phyloP scores from a whole-genome alignment of 225 moss, liverwort and hornwort genomes.

The Rhytidiadelphus loreus region DNA sequence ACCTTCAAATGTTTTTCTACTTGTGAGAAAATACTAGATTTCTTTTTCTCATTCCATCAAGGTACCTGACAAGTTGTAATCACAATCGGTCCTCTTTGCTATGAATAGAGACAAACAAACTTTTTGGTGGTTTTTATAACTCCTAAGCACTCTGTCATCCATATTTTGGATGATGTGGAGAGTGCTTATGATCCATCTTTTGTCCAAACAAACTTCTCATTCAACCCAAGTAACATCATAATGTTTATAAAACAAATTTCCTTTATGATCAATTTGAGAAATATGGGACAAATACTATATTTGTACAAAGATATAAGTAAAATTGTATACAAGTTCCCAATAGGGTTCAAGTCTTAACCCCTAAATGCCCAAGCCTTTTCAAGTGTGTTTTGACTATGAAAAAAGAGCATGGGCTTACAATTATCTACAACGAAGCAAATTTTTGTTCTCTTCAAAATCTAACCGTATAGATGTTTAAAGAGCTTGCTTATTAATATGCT shows the following conservation, averaged over 20 bases:
- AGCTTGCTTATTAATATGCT: no score
- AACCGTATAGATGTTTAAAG: no score
- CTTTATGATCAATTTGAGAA: no score
- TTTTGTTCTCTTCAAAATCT: no score
- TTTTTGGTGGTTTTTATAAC: fast-evolving
- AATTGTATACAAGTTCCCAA: neutral
- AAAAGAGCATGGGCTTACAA: no score
- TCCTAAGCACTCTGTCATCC: neutral
- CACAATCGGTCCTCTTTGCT: neutral
- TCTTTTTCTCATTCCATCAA: neutral
- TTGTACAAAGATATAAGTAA: neutral
- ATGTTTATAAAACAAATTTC: no score
- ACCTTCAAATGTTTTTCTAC: no score
- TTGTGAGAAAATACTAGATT: neutral
- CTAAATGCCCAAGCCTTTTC: no score
- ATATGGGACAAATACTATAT: neutral
- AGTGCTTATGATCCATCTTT: neutral
- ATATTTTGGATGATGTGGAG: neutral
- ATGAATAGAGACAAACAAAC: neutral
- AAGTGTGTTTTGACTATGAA: no score
- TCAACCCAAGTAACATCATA: neutral
- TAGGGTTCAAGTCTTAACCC: neutral
- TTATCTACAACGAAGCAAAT: no score
- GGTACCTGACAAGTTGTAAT: neutral
- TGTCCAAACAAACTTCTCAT: neutral